A percentile compares a stretch with the other conserved stretches of the same genome.
Conservation (phyloP, 148 eudicot genomes). For the Heliamphora exappendiculata region DNA sequence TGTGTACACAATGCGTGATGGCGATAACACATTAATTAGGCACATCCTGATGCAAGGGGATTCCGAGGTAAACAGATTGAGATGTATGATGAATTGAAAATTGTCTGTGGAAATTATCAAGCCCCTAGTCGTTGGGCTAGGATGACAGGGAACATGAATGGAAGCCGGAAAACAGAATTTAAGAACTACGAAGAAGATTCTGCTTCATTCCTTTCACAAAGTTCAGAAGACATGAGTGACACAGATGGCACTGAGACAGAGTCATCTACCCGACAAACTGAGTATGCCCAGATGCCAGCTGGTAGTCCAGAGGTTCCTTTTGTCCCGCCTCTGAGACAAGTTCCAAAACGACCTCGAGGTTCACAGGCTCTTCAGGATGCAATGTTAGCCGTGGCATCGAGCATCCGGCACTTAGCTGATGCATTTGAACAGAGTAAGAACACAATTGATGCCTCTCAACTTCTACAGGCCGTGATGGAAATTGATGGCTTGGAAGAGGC, state of each 20-base stretch:
- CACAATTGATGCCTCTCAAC: slow-evolving; percentile 7
- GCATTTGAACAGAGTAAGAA: slow-evolving; percentile 14
- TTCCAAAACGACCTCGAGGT: slow-evolving; percentile 9
- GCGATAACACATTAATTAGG: slow-evolving; percentile 4
- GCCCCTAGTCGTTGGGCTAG: slow-evolving; percentile 19
- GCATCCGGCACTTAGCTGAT: slow-evolving; percentile 19
- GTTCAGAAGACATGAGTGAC: slow-evolving; percentile 13
- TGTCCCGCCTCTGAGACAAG: slow-evolving; percentile 11
- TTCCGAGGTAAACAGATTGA: slow-evolving; percentile 11
- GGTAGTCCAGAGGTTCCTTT: slow-evolving; percentile 10
- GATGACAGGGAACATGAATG: slow-evolving; percentile 15
- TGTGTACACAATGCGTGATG: not conserved
- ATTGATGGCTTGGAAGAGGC: slow-evolving; percentile 19
- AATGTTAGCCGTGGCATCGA: slow-evolving; percentile 14
- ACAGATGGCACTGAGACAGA: slow-evolving; percentile 18
- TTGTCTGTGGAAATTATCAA: slow-evolving; percentile 16
- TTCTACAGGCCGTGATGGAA: slow-evolving; percentile 16
- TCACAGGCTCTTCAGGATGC: slow-evolving; percentile 15
- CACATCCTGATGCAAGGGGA: slow-evolving; percentile 17
- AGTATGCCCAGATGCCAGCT: slow-evolving; percentile 12
- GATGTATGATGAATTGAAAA: slow-evolving; percentile 18
- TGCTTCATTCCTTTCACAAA: slow-evolving; percentile 18
- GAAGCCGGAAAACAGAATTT: slow-evolving; percentile 3
- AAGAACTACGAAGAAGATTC: slow-evolving; percentile 14
- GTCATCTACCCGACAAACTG: slow-evolving; percentile 9